phyloP scores from a whole-genome alignment of 495 filamentous ascomycete genomes.

The Articulospora tetracladia region DNA sequence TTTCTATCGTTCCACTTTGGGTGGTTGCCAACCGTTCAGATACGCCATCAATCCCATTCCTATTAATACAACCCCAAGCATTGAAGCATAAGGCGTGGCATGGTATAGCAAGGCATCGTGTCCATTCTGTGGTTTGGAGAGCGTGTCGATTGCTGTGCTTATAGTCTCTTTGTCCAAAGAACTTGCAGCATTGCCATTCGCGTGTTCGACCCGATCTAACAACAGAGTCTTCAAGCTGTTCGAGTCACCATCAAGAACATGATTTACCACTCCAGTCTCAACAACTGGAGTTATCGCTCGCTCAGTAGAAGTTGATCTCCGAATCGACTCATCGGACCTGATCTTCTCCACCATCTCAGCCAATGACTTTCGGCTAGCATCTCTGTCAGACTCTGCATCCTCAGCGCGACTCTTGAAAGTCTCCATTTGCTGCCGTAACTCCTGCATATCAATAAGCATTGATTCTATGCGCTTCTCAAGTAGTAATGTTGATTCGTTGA shows the following conservation, averaged over 20 bases:
- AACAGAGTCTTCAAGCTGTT: background rate
- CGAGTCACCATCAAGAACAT: constrained; percentile 1
- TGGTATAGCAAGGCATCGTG: constrained; percentile 51
- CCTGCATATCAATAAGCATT: constrained; percentile 79
- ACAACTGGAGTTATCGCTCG: constrained; percentile 13
- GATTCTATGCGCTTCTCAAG: constrained; percentile 72
- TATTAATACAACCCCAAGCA: constrained; percentile 83
- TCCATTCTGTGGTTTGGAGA: constrained; percentile 33
- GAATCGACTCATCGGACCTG: constrained; percentile 57
- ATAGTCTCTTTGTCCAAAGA: constrained; percentile 19
- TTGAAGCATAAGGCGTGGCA: constrained; percentile 77
- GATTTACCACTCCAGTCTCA: background rate
- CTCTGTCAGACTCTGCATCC: constrained; percentile 70
- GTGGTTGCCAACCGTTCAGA: constrained; percentile 61
- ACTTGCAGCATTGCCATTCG: constrained; percentile 38
- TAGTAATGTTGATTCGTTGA: constrained; percentile 25
- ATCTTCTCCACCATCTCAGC: constrained; percentile 87
- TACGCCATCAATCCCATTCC: constrained; percentile 93
- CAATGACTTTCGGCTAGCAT: constrained; percentile 63
- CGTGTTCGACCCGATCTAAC: constrained; percentile 8
- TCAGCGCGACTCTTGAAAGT: constrained; percentile 73
- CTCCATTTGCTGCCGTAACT: constrained; percentile 76
- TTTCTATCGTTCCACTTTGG: constrained; percentile 24
- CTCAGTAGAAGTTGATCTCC: constrained; percentile 26
- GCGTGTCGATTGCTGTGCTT: constrained; percentile 27